Evolutionary conservation across 805 yeast species (phyloP).

Genomic region (Candida nanaspora): DNA sequence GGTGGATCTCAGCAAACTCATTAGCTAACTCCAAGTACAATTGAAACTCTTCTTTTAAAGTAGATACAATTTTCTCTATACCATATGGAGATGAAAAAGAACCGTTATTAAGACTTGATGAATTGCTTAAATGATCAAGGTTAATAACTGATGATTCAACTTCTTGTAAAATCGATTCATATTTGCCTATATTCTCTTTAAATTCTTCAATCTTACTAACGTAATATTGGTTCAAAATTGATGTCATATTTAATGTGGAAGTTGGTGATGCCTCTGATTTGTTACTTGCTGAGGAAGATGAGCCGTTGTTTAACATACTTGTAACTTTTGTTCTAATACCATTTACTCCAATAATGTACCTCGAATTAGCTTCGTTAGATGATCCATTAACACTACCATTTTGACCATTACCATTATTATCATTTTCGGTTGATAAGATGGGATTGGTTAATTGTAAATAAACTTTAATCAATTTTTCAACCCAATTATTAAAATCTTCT

Average conservation of each 20-base stretch:
- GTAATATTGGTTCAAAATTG: conserved; percentile 47
- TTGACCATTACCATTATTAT: too few species aligned
- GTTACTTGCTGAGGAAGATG: conserved; percentile 9
- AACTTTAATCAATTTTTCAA: conserved; percentile 29
- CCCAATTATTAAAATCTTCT: conserved; percentile 31
- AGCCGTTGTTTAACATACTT: conserved; percentile 27
- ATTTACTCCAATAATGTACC: conserved; percentile 24
- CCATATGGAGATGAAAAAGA: conserved; percentile 22
- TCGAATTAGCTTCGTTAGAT: conserved; percentile 3
- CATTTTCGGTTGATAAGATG: conserved; percentile 12
- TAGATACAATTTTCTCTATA: conserved; percentile 46
- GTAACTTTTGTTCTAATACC: conserved; percentile 18
- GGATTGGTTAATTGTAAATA: conserved; percentile 29
- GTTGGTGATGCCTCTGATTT: conserved; percentile 12
- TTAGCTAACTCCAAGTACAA: conserved; percentile 73
- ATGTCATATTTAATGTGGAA: conserved; percentile 40
- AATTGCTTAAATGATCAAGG: conserved; percentile 36
- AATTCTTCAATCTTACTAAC: conserved; percentile 36
- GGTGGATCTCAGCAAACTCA: conserved; percentile 65
- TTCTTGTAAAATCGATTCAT: conserved; percentile 38
- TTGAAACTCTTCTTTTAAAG: conserved; percentile 60
- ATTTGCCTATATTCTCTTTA: conserved; percentile 39
- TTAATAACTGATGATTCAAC: conserved; percentile 62
- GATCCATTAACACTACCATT: too few species aligned
- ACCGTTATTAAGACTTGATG: neutral